Percentiles rank a stretch among this genome's conserved stretches.
phyloP scores from a whole-genome alignment of 495 filamentous ascomycete genomes.

The Aspergillus haitiensis region DNA sequence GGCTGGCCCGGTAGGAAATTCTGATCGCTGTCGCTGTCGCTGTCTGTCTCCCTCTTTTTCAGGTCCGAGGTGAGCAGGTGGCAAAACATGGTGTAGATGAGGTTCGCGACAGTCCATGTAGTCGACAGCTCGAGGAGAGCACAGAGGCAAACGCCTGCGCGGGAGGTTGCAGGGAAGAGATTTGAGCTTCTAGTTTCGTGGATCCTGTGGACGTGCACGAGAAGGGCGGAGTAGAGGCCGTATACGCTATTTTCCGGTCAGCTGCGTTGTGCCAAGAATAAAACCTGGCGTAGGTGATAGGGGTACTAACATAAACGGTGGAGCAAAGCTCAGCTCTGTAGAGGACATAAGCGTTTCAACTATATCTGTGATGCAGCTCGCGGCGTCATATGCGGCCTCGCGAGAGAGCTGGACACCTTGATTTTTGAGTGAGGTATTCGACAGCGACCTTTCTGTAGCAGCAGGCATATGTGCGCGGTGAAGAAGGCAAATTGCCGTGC shows the following conservation, averaged over 20 bases:
- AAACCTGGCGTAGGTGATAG: neutral
- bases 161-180: neutral
- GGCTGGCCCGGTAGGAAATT: too few species aligned
- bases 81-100: too few species aligned
- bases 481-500: neutral
- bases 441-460: too few species aligned
- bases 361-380: neutral
- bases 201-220: neutral
- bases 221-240: neutral
- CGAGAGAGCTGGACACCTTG: neutral
- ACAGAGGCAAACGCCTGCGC: neutral
- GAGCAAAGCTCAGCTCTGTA: neutral
- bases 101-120: too few species aligned
- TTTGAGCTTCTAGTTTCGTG: neutral
- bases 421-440: neutral
- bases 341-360: neutral
- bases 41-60: too few species aligned
- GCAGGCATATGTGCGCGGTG: neutral
- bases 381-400: neutral
- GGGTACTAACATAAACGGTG: neutral
- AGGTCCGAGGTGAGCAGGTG: too few species aligned
- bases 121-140: too few species aligned
- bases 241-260: neutral
- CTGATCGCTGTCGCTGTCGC: too few species aligned
- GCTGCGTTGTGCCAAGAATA: neutral